Base-by-base conservation (phyloP, 176 grass and related monocot species). In the maize (Zea mays) region DNA sequence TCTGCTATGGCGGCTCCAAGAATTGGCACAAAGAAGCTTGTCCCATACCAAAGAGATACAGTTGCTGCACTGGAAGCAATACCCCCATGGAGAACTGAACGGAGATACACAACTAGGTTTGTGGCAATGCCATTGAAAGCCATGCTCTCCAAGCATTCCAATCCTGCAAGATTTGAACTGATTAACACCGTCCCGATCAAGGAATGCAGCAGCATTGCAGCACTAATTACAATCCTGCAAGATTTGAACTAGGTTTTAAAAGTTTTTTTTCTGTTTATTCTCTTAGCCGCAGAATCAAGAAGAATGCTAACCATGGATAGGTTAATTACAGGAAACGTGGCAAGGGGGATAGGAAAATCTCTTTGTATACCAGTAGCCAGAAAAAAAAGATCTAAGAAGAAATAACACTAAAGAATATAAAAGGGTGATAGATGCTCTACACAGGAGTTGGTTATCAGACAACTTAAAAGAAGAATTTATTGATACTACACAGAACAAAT, bases 91-190 rank as follows among this genome's bases (percentile, higher is more conserved):
- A 97, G 84, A 52, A 93, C 84, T 21, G 74, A 89, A 4, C 81
- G 62, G n/a, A 97, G 62, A 81, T 93, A 97, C 51, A 91, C 84
- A 51, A 93, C 86, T 57, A 97, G 81, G 63, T 97, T 97, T 52
- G 78, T 84, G 19, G 79, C 88, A n/a, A 97, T 60, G 15, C 93
- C 93, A 85, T 91, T 91, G 58, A 91, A 91, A 62, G 84, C 88
- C 67, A 93, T 88, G 84, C 93, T 93, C 45, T 97, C 90, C 76
- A 93, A 85, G 79, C 86, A 97, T 78, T 93, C 81, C 71, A 93
- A 48, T 52, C 86, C 90, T 97, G 75, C 77, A 88, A 3, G 14
- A 72, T 62, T 62, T 35, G 44, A 79, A 16, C 48, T 3, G 33
- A 34, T 82, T 64, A 81, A 44, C 59, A 19, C 17, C 40, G 27